These are phyloP conservation scores for Cryptococcus neoformans DNA, from an alignment of 1,284 basidiomycete species.

Conservation along the genomic window DNA sequence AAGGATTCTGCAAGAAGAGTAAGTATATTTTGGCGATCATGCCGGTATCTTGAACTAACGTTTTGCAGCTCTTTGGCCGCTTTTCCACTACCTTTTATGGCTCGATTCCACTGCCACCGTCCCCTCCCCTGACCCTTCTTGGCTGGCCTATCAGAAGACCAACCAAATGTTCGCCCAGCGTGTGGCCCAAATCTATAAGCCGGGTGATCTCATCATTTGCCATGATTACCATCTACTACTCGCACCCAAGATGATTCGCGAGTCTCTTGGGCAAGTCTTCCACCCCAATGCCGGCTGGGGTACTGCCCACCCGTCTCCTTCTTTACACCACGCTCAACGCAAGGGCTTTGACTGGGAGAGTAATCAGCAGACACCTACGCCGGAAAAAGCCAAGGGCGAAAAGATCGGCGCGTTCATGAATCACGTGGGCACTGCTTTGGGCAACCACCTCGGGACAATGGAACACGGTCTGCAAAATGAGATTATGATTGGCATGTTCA, in stretches of 20 bases:
- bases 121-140: constrained; percentile 66
- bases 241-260: constrained; percentile 79
- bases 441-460: constrained; percentile 21
- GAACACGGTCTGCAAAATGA: constrained; percentile 25
- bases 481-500: constrained; percentile 79
- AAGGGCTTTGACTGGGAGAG: constrained; percentile 38
- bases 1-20: constrained; percentile 98
- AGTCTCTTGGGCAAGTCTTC: constrained; percentile 65
- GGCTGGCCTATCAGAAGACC: constrained; percentile 77
- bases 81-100: constrained; percentile 99
- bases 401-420: constrained; percentile 28
- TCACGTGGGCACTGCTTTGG: constrained; percentile 26
- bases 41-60: constrained; percentile 5
- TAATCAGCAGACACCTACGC: constrained; percentile 10
- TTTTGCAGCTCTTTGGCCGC: constrained; percentile 82
- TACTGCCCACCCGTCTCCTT: constrained; percentile 24
- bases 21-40: constrained; percentile 40
- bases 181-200: constrained; percentile 70
- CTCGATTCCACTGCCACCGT: constrained; percentile 66
- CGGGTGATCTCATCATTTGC: constrained; percentile 88
- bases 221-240: constrained; percentile 94
- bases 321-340: constrained; percentile 18
- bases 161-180: constrained; percentile 81
- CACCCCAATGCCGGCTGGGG: constrained; percentile 23
- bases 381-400: constrained; percentile 11